Evolutionary conservation across 2,329 filamentous ascomycete species (phyloP).

Genomic region (Colletotrichum camelliae): DNA sequence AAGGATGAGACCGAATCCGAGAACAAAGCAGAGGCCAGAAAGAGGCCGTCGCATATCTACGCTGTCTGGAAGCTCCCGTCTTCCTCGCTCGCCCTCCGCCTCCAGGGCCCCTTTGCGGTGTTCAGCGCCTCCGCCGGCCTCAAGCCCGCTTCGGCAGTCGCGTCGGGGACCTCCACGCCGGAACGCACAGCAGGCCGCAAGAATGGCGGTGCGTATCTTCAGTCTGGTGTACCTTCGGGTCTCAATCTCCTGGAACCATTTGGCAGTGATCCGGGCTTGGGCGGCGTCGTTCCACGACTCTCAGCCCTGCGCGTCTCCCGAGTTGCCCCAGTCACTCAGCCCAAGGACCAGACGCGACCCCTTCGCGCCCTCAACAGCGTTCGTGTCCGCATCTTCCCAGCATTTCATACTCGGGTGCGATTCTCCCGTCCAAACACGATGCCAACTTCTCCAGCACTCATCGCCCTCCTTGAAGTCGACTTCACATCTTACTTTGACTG

Average conservation of each 20-base stretch:
- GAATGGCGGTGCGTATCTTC: conserved; percentile 66
- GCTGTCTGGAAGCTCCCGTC: conserved; percentile 66
- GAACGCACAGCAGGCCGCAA: conserved; percentile 18
- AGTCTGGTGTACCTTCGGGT: conserved; percentile 71
- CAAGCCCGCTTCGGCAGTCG: conserved; percentile 53
- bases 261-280: conserved; percentile 66
- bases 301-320: conserved; percentile 78
- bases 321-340: conserved; percentile 70
- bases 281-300: conserved; percentile 67
- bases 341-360: conserved; percentile 65
- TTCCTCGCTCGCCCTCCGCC: conserved; percentile 63
- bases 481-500: conserved; percentile 74
- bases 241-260: conserved; percentile 82
- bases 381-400: conserved; percentile 69
- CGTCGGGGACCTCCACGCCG: conserved; percentile 26
- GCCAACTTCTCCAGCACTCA: conserved; percentile 64
- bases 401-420: conserved; percentile 74
- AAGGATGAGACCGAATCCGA: conserved; percentile 23
- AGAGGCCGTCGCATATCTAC: conserved; percentile 48
- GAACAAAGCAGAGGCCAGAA: conserved; percentile 18
- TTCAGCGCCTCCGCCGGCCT: conserved; percentile 68
- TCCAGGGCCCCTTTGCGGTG: conserved; percentile 70
- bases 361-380: conserved; percentile 69
- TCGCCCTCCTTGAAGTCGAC: conserved; percentile 77
- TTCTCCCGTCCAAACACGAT: conserved; percentile 69